Evolutionary conservation across 805 yeast genomes (phyloP).

Genomic region (Pichia ethanolica): DNA sequence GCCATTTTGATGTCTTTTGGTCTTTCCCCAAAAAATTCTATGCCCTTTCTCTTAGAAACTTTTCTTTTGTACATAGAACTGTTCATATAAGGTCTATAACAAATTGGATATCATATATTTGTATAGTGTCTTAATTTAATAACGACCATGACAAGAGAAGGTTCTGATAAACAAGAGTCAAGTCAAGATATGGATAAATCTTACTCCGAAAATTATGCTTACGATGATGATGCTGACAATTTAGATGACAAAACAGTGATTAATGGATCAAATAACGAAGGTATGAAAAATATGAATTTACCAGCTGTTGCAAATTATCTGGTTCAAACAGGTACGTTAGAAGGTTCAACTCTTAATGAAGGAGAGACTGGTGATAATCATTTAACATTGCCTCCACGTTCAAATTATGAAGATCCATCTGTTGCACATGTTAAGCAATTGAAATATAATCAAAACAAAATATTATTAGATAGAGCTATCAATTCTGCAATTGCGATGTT

Average conservation of each 20-base stretch:
- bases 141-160: neutral
- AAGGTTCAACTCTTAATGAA: constrained; percentile 23
- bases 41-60: no score
- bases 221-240: neutral
- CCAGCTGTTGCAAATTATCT: constrained; percentile 19
- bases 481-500: constrained; percentile 44
- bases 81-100: no score
- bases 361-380: constrained; percentile 13
- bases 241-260: constrained; percentile 6
- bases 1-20: neutral
- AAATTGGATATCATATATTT: no score
- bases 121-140: no score
- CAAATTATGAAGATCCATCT: constrained; percentile 5
- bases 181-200: constrained; percentile 1
- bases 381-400: no score
- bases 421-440: constrained; percentile 38
- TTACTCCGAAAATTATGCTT: constrained; percentile 3
- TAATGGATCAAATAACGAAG: constrained; percentile 2
- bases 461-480: constrained; percentile 56
- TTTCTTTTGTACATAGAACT: no score
- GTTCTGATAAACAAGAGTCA: neutral
- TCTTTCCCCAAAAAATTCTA: no score
- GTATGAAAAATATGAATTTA: neutral
- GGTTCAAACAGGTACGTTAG: constrained; percentile 17
- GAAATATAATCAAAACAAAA: constrained; percentile 66